A percentile compares a stretch with the other conserved stretches of the same genome.
phyloP scores from a whole-genome alignment of 306 rosid genomes.

The Rosa lucieae region DNA sequence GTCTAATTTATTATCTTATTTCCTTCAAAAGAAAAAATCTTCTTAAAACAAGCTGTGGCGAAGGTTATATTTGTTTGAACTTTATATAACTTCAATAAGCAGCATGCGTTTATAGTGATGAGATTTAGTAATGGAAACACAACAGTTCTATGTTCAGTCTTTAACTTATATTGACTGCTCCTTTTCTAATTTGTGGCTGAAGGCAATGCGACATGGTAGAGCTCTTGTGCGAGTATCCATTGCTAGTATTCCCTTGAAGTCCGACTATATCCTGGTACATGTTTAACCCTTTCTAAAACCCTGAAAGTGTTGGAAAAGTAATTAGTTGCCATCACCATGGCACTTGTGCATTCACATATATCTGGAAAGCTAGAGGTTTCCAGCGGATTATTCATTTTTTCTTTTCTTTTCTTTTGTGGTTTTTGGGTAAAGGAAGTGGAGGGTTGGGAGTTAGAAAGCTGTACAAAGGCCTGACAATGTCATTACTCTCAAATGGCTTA shows the following conservation, averaged over 20 bases:
- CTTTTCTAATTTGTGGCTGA: slow-evolving; percentile 37
- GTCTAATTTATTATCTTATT: slow-evolving; percentile 35
- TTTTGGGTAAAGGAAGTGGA: neutral
- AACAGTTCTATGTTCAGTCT: neutral
- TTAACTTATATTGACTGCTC: slow-evolving; percentile 20
- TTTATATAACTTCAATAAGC: neutral
- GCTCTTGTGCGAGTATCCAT: slow-evolving; percentile 79
- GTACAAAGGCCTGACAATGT: neutral
- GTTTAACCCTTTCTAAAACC: slow-evolving; percentile 14
- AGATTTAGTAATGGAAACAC: slow-evolving; percentile 11
- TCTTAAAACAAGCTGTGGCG: slow-evolving; percentile 11
- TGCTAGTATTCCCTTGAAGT: slow-evolving; percentile 54
- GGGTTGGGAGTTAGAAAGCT: neutral
- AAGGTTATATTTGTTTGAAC: neutral
- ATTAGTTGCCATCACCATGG: neutral
- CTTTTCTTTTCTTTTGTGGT: neutral
- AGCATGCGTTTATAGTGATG: neutral
- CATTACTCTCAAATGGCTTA: neutral
- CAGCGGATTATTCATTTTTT: neutral
- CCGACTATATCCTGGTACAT: slow-evolving; percentile 81
- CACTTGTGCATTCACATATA: neutral
- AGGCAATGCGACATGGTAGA: slow-evolving; percentile 82
- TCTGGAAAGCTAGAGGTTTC: neutral
- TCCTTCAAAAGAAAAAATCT: neutral
- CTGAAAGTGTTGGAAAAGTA: slow-evolving; percentile 1